A percentile compares a stretch with the other conserved stretches of the same genome.
Evolutionary conservation across 495 filamentous ascomycete species (phyloP).

Genomic region (Penicillium ochrochloron): DNA sequence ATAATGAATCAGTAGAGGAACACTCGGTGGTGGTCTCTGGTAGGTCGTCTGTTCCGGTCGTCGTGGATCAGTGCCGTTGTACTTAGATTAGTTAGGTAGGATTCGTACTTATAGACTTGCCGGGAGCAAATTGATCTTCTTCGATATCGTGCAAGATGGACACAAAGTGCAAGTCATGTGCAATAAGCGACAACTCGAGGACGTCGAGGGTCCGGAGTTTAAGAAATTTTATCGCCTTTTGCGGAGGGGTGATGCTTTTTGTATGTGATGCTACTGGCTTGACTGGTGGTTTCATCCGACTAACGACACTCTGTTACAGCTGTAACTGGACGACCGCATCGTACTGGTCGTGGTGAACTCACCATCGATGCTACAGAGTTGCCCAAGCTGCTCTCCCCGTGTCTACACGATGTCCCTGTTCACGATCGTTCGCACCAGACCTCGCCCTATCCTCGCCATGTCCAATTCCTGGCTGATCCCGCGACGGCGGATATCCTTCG

Average conservation of each 20-base stretch:
- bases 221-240: slow-evolving; percentile 61
- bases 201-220: slow-evolving; percentile 53
- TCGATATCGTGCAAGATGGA: slow-evolving; percentile 76
- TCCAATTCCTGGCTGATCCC: slow-evolving; percentile 79
- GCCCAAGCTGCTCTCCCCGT: slow-evolving; percentile 74
- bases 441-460: slow-evolving; percentile 69
- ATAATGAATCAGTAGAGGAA: slow-evolving; percentile 51
- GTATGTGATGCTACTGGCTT: slow-evolving; percentile 51
- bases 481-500: slow-evolving; percentile 67
- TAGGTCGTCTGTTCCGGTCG: slow-evolving; percentile 43
- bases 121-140: slow-evolving; percentile 78
- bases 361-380: slow-evolving; percentile 69
- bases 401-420: slow-evolving; percentile 73
- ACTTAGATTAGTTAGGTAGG: slow-evolving; percentile 67
- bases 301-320: slow-evolving; percentile 38
- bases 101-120: slow-evolving; percentile 61
- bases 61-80: slow-evolving; percentile 32
- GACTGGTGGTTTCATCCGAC: slow-evolving; percentile 6
- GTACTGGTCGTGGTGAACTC: slow-evolving; percentile 75
- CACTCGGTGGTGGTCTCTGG: slow-evolving; percentile 49
- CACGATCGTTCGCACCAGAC: slow-evolving; percentile 67
- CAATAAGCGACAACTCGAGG: slow-evolving; percentile 62
- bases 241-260: slow-evolving; percentile 77
- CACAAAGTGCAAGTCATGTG: slow-evolving; percentile 73
- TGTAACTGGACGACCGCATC: slow-evolving; percentile 71